Conservation (phyloP, 139 green algal species). For the Microglena sp. region DNA sequence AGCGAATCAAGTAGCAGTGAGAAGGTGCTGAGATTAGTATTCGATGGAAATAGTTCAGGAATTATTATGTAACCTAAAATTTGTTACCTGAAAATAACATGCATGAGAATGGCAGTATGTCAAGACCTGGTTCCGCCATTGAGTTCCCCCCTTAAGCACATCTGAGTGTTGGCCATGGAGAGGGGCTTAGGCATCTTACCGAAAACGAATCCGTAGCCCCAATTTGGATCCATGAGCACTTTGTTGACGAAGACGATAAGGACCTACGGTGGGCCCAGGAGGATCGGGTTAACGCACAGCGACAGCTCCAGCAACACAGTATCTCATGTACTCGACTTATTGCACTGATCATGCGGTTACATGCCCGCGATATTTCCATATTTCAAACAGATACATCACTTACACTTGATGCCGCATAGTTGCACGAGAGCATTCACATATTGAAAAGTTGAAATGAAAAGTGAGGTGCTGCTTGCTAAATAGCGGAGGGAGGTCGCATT, state of each 20-base stretch:
- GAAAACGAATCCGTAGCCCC: constrained; percentile 50
- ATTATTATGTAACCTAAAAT: no score
- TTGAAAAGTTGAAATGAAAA: neutral
- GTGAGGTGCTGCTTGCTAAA: neutral
- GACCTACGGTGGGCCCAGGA: constrained; percentile 13
- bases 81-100: no score
- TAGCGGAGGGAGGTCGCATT: no score
- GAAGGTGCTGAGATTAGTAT: no score
- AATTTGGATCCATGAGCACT: constrained; percentile 42
- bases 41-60: no score
- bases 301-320: neutral
- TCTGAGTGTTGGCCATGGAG: no score
- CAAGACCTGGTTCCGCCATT: no score
- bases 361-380: neutral
- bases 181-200: no score
- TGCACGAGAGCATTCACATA: neutral
- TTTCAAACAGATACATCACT: neutral
- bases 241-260: constrained; percentile 62
- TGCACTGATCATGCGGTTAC: neutral
- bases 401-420: neutral
- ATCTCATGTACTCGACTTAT: neutral
- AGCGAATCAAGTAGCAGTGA: no score
- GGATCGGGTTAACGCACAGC: neutral
- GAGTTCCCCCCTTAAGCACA: no score
- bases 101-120: no score